Evolutionary conservation across 73 alveolate genomes (phyloP).

Genomic region (Paramecium caudatum): DNA sequence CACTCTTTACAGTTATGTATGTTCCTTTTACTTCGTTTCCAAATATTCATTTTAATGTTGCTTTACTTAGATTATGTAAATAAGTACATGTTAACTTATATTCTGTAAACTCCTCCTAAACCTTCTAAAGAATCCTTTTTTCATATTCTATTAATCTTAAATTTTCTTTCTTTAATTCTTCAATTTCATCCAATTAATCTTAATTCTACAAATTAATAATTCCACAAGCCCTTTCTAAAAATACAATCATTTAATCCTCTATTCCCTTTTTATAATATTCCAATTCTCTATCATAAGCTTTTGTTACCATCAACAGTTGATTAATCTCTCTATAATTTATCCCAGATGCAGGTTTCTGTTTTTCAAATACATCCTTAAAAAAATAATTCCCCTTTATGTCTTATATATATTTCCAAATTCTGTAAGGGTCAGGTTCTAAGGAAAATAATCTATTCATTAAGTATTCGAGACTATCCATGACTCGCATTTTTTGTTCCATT

Average conservation of each 20-base stretch:
- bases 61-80: background rate
- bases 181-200: conserved; percentile 36
- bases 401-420: conserved; percentile 65
- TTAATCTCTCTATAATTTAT: conserved; percentile 71
- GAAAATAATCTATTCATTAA: conserved; percentile 31
- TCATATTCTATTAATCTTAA: background rate
- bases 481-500: conserved; percentile 2
- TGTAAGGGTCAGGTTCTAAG: conserved; percentile 65
- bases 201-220: background rate
- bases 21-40: background rate
- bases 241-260: conserved; percentile 65
- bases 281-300: conserved; percentile 74
- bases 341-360: conserved; percentile 65
- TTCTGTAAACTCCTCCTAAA: background rate
- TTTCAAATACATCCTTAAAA: conserved; percentile 71
- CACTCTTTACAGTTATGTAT: background rate
- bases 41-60: background rate
- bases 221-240: conserved; percentile 27
- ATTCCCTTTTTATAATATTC: conserved; percentile 66
- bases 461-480: conserved; percentile 51
- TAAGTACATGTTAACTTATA: conserved; percentile 26
- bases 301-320: conserved; percentile 68
- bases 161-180: background rate
- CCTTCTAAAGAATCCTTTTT: background rate
- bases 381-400: conserved; percentile 64